Evolutionary conservation across 2,329 filamentous ascomycete genomes (phyloP).

Genomic region (Pseudogymnoascus sp.): DNA sequence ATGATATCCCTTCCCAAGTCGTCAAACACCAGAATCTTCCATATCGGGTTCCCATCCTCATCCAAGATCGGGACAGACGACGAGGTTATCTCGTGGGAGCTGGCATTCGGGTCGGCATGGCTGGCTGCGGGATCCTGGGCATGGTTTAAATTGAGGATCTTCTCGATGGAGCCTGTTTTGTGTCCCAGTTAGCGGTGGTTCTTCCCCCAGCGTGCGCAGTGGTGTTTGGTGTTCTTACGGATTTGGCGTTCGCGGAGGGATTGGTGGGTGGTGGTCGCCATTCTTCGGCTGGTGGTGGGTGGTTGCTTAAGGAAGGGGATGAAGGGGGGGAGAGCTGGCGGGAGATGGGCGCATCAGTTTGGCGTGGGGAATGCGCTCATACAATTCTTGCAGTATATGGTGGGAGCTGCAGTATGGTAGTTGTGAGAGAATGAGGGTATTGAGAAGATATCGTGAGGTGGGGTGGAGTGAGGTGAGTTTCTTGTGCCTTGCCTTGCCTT

Average conservation of each 20-base stretch:
- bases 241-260: conserved; percentile 66
- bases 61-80: conserved; percentile 74
- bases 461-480: neutral
- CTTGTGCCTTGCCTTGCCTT: neutral
- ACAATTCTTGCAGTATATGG: neutral
- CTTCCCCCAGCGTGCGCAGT: conserved; percentile 2
- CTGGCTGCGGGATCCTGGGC: conserved; percentile 46
- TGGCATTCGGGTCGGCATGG: conserved; percentile 52
- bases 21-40: conserved; percentile 97
- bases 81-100: conserved; percentile 51
- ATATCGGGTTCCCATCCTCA: conserved; percentile 84
- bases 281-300: neutral
- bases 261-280: neutral
- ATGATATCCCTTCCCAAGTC: conserved; percentile 88
- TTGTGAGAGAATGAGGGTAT: neutral
- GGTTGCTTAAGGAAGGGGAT: neutral
- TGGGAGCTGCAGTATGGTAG: neutral
- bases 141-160: conserved; percentile 91
- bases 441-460: neutral
- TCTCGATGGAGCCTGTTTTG: conserved; percentile 73
- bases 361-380: neutral
- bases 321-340: neutral
- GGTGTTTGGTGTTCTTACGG: conserved; percentile 38
- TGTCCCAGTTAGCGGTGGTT: neutral
- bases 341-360: neutral